phyloP scores from a whole-genome alignment of 2,329 filamentous ascomycete genomes.

The Scortechinia acanthostroma region DNA sequence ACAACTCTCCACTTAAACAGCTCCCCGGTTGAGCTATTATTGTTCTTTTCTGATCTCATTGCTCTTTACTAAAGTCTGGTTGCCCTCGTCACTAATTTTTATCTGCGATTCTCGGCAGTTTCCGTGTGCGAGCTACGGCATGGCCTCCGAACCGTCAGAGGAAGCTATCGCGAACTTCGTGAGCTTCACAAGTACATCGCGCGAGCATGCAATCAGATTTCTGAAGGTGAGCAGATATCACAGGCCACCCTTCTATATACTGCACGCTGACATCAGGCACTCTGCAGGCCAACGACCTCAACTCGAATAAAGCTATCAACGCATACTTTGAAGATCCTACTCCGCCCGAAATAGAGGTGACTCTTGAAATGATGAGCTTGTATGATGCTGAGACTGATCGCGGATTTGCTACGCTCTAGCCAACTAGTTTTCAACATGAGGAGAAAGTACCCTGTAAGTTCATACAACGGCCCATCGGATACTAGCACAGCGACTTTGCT shows the following conservation, averaged over 20 bases:
- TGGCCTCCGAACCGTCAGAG: constrained; percentile 26
- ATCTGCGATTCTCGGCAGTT: too few species aligned
- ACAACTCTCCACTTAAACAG: too few species aligned
- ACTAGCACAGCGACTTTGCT: constrained; percentile 1
- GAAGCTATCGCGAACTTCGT: constrained; percentile 28
- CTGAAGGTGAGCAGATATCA: constrained; percentile 20
- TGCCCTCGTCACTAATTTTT: too few species aligned
- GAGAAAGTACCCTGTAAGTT: neutral
- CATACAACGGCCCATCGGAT: too few species aligned
- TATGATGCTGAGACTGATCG: constrained; percentile 4
- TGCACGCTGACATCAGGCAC: neutral
- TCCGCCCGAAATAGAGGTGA: constrained; percentile 19
- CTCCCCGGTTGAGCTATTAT: too few species aligned
- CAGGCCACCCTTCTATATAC: neutral
- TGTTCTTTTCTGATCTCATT: too few species aligned
- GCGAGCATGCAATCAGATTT: constrained; percentile 26
- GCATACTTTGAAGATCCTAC: constrained; percentile 34
- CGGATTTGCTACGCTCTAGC: constrained; percentile 4
- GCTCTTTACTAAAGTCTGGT: too few species aligned
- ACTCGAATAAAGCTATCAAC: constrained; percentile 33
- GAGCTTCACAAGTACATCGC: constrained; percentile 25
- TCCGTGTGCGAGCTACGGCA: too few species aligned
- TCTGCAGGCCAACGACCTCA: constrained; percentile 29
- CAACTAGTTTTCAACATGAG: constrained; percentile 7
- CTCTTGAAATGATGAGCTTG: too few species aligned